Evolutionary conservation across 2,329 filamentous ascomycete genomes (phyloP).

Genomic region (Didymella pomorum): DNA sequence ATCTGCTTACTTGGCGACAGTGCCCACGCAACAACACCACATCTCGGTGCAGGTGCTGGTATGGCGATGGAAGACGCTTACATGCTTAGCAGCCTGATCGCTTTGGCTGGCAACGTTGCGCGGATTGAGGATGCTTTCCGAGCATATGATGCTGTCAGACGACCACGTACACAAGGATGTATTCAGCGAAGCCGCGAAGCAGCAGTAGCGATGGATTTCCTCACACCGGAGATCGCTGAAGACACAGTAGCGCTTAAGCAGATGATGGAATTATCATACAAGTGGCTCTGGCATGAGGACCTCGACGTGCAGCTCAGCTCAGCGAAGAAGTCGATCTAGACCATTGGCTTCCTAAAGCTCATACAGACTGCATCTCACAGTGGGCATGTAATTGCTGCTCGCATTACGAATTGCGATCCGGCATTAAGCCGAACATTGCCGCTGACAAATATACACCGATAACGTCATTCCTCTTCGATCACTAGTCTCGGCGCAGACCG

Average conservation of each 20-base stretch:
- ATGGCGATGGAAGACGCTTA: slow-evolving; percentile 37
- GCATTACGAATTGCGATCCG: neutral
- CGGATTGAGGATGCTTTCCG: slow-evolving; percentile 25
- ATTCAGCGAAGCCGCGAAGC: slow-evolving; percentile 12
- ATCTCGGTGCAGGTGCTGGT: slow-evolving; percentile 37
- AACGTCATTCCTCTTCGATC: slow-evolving; percentile 12
- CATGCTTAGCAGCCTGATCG: slow-evolving; percentile 10
- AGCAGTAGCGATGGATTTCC: slow-evolving; percentile 24
- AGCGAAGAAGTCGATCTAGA: slow-evolving; percentile 28
- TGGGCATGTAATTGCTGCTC: neutral
- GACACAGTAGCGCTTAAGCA: slow-evolving; percentile 27
- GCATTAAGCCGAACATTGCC: neutral
- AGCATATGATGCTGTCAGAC: slow-evolving; percentile 32
- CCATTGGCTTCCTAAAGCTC: neutral
- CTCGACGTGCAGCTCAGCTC: slow-evolving; percentile 32
- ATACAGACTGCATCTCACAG: neutral
- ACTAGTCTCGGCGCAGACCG: slow-evolving; percentile 12
- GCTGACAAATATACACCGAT: slow-evolving; percentile 16
- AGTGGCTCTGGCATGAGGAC: slow-evolving; percentile 44
- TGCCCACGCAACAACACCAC: slow-evolving; percentile 35
- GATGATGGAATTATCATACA: slow-evolving; percentile 27
- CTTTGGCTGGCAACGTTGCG: slow-evolving; percentile 4
- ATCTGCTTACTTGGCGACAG: slow-evolving; percentile 37
- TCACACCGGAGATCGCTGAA: slow-evolving; percentile 27
- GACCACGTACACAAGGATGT: slow-evolving; percentile 31